Evolutionary conservation across 164 flowering plant genomes (phyloP), one percentile per base, ranked within the genome.

Genomic region (Vitis cinerea): DNA sequence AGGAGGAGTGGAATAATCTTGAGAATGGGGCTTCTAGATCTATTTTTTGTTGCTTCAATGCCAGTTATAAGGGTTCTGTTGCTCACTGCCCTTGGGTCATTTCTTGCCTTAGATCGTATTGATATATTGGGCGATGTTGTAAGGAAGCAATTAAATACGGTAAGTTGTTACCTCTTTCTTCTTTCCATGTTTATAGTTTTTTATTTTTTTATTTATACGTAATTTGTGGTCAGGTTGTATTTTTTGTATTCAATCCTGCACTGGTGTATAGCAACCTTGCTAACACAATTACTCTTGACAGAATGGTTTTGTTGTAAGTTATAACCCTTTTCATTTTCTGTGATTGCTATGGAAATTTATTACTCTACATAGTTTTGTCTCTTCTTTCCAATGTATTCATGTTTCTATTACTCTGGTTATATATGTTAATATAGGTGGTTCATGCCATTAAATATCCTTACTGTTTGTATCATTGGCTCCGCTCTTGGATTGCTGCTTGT

Each of bases 391-490:
- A 8, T 37, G 5, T 9, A 14, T 11, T 37, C 30, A 3, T 15
- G 9, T 59, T 57, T 44, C 8, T 37, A 55, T 56, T 44, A 5
- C 14, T 10, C 14, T 23, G 27, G 27, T 23, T 23, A 23, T 23
- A 23, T 23, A 23, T 23, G 27, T 23, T 14, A 19, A 23, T 29
- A 14, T 56, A 84, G 88, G 77, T 84, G 88, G 88, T 84, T 84
- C 72, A 84, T 84, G 84, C 83, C 83, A 10, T 59, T 82, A 44
- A 84, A 84, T 70, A 73, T 84, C 50, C 75, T 77, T 17, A 47
- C 82, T 10, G 77, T 84, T 1, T 80, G 79, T 51, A 10, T 84
- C 0, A 68, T 81, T 30, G 88, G 88, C 1, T 79, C 83, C 3
- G 64, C 44, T 1, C 74, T 84, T 14, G 85, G 77, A 16, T 82